Evolutionary conservation across 306 rosid genomes (phyloP).

Genomic region (Fragaria nilgerrensis): DNA sequence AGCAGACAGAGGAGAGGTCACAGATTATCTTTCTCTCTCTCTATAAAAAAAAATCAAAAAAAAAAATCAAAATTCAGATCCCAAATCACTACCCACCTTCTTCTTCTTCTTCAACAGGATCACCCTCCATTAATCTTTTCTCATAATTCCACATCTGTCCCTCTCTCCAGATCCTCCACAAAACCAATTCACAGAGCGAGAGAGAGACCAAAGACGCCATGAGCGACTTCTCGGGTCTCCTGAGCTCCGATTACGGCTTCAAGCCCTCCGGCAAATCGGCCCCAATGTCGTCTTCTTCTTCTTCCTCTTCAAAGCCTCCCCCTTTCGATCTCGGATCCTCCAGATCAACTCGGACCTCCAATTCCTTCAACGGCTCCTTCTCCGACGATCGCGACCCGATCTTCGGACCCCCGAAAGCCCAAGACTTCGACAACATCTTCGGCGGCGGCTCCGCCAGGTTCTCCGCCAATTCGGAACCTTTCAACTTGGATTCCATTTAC

Average conservation of each 20-base stretch:
- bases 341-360: conserved; percentile 49
- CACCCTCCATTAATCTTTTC: conserved; percentile 1
- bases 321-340: conserved; percentile 61
- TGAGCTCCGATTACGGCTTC: conserved; percentile 68
- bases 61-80: conserved; percentile 13
- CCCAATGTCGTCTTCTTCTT: conserved; percentile 65
- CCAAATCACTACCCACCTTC: conserved; percentile 12
- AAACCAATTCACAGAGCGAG: neutral
- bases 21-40: conserved; percentile 13
- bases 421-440: conserved; percentile 53
- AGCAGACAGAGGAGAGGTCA: conserved; percentile 9
- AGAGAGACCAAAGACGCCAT: conserved; percentile 32
- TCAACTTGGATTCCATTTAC: conserved; percentile 64
- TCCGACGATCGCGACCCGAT: conserved; percentile 49
- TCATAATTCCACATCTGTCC: neutral
- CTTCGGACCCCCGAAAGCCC: conserved; percentile 47
- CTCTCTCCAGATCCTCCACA: conserved; percentile 8
- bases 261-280: conserved; percentile 79
- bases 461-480: conserved; percentile 39
- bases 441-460: conserved; percentile 43
- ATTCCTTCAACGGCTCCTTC: conserved; percentile 42
- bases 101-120: neutral
- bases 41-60: too few relatives aligned
- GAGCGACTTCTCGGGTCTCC: conserved; percentile 93
- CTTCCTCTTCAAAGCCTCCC: conserved; percentile 34